Evolutionary conservation across 2,329 filamentous ascomycete genomes (phyloP).

Genomic region (Epichloe sp.): DNA sequence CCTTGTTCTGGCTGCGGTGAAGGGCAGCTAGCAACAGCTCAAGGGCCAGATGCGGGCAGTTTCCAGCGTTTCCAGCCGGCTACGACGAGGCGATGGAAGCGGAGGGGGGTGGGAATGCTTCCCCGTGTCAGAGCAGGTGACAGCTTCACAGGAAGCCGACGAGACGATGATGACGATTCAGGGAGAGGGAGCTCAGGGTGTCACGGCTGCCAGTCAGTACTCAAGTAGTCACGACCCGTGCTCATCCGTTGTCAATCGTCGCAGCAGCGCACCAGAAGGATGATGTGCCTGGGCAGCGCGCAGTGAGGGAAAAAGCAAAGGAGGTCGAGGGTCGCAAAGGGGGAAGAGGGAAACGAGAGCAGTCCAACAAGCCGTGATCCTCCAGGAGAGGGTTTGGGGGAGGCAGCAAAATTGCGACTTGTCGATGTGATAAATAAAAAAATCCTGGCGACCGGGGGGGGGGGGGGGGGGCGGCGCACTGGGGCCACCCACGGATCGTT

Average conservation of each 20-base stretch:
- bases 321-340: constrained; percentile 7
- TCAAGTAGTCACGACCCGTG: constrained; percentile 5
- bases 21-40: background rate
- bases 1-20: background rate
- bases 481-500: background rate
- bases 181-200: constrained; percentile 4
- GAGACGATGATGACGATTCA: background rate
- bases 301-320: constrained; percentile 5
- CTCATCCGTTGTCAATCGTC: background rate
- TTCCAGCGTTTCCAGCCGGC: background rate
- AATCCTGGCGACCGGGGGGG: background rate
- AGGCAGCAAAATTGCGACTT: background rate
- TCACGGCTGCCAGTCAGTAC: constrained; percentile 1
- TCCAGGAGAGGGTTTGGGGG: constrained; percentile 2
- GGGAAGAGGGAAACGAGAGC: constrained; percentile 5
- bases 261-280: constrained; percentile 4
- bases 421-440: constrained; percentile 1
- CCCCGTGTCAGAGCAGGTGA: background rate
- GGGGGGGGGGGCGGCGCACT: background rate
- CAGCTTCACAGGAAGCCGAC: background rate
- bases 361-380: constrained; percentile 1
- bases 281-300: background rate
- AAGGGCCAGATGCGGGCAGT: background rate
- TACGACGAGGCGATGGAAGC: background rate
- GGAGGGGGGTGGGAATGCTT: background rate